phyloP scores from a whole-genome alignment of 768 basidiomycete genomes.

The Suillus hirtellus region DNA sequence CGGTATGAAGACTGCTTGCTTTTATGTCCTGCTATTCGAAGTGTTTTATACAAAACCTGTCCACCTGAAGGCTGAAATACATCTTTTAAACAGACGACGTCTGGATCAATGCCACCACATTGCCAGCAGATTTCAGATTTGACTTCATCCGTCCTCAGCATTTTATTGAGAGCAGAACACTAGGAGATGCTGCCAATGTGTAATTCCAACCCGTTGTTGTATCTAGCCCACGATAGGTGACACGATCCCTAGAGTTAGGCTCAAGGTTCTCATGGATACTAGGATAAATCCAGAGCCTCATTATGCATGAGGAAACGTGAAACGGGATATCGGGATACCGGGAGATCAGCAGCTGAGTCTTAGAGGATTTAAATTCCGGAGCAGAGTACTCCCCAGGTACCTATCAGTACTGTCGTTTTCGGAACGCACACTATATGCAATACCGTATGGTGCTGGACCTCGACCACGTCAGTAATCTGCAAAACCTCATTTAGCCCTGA shows the following conservation, averaged over 20 bases:
- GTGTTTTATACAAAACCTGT: neutral
- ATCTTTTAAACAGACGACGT: neutral
- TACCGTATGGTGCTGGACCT: neutral
- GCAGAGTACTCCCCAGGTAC: neutral
- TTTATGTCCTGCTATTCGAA: neutral
- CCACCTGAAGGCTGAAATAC: neutral
- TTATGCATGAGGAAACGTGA: neutral
- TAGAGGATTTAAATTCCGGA: neutral
- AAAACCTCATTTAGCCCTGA: neutral
- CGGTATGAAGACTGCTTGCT: neutral
- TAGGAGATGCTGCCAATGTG: neutral
- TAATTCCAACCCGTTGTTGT: neutral
- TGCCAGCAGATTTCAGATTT: neutral
- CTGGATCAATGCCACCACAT: neutral
- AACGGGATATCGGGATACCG: neutral
- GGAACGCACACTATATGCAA: neutral
- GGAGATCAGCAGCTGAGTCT: neutral
- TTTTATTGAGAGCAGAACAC: neutral
- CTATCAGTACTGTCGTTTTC: neutral
- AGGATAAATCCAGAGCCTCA: neutral
- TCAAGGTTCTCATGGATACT: neutral
- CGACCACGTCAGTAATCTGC: neutral
- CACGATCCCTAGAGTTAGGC: neutral
- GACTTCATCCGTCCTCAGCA: neutral
- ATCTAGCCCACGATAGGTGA: neutral